Evolutionary conservation across 345 rosid genomes (phyloP), one percentile per base, ranked within the genome.

Genomic region (Trapa bicornis): DNA sequence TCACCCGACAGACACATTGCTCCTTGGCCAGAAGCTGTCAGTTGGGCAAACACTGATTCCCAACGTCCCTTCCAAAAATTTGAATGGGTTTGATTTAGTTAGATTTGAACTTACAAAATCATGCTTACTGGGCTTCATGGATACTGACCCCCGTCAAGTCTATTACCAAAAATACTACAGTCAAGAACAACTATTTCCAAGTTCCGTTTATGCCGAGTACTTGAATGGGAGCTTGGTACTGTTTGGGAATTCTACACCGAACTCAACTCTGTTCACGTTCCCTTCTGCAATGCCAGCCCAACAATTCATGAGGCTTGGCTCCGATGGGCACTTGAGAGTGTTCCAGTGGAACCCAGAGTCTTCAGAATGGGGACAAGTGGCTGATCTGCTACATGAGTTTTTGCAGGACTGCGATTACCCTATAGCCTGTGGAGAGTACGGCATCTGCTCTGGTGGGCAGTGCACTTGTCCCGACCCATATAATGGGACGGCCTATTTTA

Each of bases 291-390:
- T 66, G 17, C 50, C 64, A 32, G 58, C 68, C 14, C 73, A 68
- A 37, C 73, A 68, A 37, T 63, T 45, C 73, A 37, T 74, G 67
- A 79, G 37, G 37, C 58, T 78, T 38, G 72, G 62, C 13, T 37
- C 72, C 57, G 82, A 75, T 67, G 80, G 78, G 0, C 75, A 74
- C 47, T 70, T 76, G 39, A 67, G 35, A 47, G 73, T 65, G 17
- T 63, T 78, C 13, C 60, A 67, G 22, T 74, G 73, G 82, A 0
- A 0, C 11, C 4, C 37, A 38, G 15, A 48, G 13, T 48, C 54
- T 17, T 1, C 2, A 15, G 47, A 10, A 16, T 57, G 76, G 71
- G 53, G 33, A 47, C 52, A n/a, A 61, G 50, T 37, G 4, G 61
- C 33, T 12, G 47, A 64, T 48, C 42, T 37, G 47, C 36, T 70